phyloP scores from a whole-genome alignment of 169 alveolate genomes.

The Prorocentrum cordatum region DNA sequence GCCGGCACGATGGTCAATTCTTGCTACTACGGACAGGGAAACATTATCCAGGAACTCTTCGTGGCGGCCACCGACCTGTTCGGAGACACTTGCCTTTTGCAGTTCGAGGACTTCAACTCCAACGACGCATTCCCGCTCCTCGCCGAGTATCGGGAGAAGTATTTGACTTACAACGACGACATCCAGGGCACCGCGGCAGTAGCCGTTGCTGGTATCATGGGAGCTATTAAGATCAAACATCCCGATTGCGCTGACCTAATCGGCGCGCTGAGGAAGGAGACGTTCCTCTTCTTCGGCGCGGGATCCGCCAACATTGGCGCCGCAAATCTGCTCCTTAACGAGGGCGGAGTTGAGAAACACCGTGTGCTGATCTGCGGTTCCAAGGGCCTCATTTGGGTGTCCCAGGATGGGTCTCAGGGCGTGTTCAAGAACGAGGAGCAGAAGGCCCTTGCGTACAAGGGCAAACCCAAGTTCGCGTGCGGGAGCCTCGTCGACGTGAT shows the following conservation, averaged over 20 bases:
- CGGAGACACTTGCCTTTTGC: slow-evolving; percentile 17
- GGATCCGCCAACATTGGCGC: slow-evolving; percentile 76
- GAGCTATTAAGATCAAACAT: slow-evolving; percentile 22
- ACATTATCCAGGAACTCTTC: neutral
- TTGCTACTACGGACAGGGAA: slow-evolving; percentile 16
- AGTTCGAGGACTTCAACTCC: slow-evolving; percentile 67
- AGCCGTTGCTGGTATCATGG: slow-evolving; percentile 74
- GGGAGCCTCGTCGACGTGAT: slow-evolving; percentile 64
- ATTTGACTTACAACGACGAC: slow-evolving; percentile 77
- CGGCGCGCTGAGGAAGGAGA: slow-evolving; percentile 69
- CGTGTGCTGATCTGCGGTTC: slow-evolving; percentile 73
- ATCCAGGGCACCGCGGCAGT: slow-evolving; percentile 76
- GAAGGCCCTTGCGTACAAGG: too few relatives aligned
- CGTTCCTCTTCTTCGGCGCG: slow-evolving; percentile 75
- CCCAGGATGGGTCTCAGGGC: too few relatives aligned
- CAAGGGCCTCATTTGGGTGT: slow-evolving; percentile 70
- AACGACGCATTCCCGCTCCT: slow-evolving; percentile 44
- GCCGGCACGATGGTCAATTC: slow-evolving; percentile 34
- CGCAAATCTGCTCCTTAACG: slow-evolving; percentile 68
- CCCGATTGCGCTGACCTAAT: neutral
- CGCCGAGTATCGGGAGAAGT: slow-evolving; percentile 48
- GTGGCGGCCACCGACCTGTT: slow-evolving; percentile 67
- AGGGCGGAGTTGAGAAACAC: slow-evolving; percentile 60
- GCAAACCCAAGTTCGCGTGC: too few relatives aligned
- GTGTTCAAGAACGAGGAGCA: too few relatives aligned